Conservation (phyloP, 805 yeast species). For the Cyberlindnera nakhonratchasimensis region DNA sequence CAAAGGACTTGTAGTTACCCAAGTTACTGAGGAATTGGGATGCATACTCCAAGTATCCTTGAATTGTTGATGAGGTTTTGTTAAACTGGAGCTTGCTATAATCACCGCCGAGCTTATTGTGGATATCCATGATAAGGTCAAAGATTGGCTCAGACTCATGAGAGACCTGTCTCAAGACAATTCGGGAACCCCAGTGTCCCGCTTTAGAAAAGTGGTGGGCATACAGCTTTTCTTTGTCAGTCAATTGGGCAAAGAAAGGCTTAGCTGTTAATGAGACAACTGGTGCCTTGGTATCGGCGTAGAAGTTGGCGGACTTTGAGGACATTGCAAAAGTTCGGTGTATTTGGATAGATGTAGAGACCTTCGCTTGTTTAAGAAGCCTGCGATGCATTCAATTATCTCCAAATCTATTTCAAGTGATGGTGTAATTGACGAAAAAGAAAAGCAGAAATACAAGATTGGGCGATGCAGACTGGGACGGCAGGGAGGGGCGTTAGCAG, state of each 20-base stretch:
- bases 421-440: too few species aligned
- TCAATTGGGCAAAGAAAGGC: constrained; percentile 62
- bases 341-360: not conserved
- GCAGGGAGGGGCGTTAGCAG: too few species aligned
- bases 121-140: constrained; percentile 63
- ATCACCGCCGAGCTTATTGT: constrained; percentile 47
- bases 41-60: constrained; percentile 62
- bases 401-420: not conserved
- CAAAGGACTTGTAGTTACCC: constrained; percentile 84
- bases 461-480: too few species aligned
- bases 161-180: constrained; percentile 75
- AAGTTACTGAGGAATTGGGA: constrained; percentile 72
- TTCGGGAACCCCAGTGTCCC: constrained; percentile 79
- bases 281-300: constrained; percentile 66
- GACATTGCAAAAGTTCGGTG: constrained; percentile 5
- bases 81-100: constrained; percentile 37
- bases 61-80: constrained; percentile 36
- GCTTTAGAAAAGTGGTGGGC: constrained; percentile 85
- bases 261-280: constrained; percentile 66
- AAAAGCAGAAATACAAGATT: too few species aligned
- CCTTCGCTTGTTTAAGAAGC: not conserved
- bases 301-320: constrained; percentile 21
- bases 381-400: not conserved
- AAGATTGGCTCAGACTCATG: constrained; percentile 75
- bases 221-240: constrained; percentile 58